phyloP scores from a whole-genome alignment of 2,329 filamentous ascomycete species.

The Rosellinia necatrix region DNA sequence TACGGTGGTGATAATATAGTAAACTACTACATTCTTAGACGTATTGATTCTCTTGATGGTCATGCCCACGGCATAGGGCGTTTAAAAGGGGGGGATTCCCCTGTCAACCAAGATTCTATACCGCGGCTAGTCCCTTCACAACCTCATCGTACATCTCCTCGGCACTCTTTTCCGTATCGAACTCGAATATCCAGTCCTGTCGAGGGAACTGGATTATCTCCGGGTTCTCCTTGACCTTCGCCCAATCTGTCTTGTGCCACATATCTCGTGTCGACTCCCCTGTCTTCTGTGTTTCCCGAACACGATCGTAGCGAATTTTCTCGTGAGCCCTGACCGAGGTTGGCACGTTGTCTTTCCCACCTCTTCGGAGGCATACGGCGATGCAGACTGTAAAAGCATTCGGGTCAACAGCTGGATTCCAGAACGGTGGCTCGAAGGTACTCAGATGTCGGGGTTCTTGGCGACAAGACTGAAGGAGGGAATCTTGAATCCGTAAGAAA shows the following conservation, averaged over 20 bases:
- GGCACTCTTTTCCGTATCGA: slow-evolving; percentile 54
- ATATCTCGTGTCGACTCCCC: slow-evolving; percentile 55
- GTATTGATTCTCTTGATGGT: too few relatives aligned
- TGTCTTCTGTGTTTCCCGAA: slow-evolving; percentile 54
- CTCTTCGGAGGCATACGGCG: slow-evolving; percentile 49
- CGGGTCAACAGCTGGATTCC: neutral
- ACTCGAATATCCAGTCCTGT: slow-evolving; percentile 57
- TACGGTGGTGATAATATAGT: too few relatives aligned
- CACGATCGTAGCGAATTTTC: slow-evolving; percentile 54
- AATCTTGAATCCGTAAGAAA: too few relatives aligned
- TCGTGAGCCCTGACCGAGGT: slow-evolving; percentile 50
- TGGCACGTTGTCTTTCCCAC: slow-evolving; percentile 45
- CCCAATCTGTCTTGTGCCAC: slow-evolving; percentile 62
- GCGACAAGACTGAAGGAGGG: neutral
- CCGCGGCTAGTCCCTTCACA: slow-evolving; percentile 35
- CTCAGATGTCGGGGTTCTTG: neutral
- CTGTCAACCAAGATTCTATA: too few relatives aligned
- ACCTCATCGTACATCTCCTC: slow-evolving; percentile 45
- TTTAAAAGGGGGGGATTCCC: too few relatives aligned
- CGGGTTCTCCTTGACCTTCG: slow-evolving; percentile 52
- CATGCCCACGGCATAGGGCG: too few relatives aligned
- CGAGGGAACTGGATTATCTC: slow-evolving; percentile 53
- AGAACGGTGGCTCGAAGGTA: too few relatives aligned
- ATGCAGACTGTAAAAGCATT: slow-evolving; percentile 44
- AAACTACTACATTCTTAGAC: too few relatives aligned